Percentiles rank a stretch among this genome's conserved stretches.
phyloP scores from a whole-genome alignment of 257 asterid species.

The Forsythia viridissima region DNA sequence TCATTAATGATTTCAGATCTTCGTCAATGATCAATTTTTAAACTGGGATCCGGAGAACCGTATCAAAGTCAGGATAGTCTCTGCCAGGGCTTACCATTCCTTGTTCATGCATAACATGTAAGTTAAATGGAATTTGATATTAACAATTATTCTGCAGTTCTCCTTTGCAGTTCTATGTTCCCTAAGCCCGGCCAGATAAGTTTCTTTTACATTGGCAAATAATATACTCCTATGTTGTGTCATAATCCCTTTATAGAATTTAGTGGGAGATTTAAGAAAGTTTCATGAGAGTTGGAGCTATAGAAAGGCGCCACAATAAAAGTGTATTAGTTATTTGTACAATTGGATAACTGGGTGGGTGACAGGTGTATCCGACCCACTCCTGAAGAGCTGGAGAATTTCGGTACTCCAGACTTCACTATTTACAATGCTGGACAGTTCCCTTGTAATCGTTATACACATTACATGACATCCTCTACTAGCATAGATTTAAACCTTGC shows the following conservation, averaged over 20 bases:
- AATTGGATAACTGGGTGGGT: constrained; percentile 65
- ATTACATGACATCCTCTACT: constrained; percentile 99
- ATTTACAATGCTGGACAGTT: constrained; percentile 99
- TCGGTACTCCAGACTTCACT: constrained; percentile 99
- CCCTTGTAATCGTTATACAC: constrained; percentile 99
- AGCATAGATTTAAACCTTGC: constrained; percentile 90
- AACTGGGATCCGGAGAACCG: constrained; percentile 95
- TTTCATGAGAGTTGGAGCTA: constrained; percentile 19
- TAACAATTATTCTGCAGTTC: constrained; percentile 9
- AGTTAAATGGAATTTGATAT: constrained; percentile 15
- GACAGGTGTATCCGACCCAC: constrained; percentile 99
- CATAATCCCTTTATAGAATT: constrained; percentile 14
- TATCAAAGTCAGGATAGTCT: constrained; percentile 93
- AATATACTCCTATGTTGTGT: constrained; percentile 6
- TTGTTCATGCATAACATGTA: constrained; percentile 63
- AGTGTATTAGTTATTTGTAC: constrained; percentile 35
- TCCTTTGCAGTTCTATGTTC: constrained; percentile 41
- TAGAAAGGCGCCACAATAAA: constrained; percentile 25
- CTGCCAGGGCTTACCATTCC: constrained; percentile 95
- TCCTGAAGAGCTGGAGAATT: constrained; percentile 94
- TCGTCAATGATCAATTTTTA: constrained; percentile 87
- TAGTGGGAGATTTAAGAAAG: constrained; percentile 21
- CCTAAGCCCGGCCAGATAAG: constrained; percentile 42
- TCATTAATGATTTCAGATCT: constrained; percentile 56
- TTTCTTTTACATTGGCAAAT: constrained; percentile 17